Evolutionary conservation across 148 eudicot genomes (phyloP).

Genomic region (Silene conica): DNA sequence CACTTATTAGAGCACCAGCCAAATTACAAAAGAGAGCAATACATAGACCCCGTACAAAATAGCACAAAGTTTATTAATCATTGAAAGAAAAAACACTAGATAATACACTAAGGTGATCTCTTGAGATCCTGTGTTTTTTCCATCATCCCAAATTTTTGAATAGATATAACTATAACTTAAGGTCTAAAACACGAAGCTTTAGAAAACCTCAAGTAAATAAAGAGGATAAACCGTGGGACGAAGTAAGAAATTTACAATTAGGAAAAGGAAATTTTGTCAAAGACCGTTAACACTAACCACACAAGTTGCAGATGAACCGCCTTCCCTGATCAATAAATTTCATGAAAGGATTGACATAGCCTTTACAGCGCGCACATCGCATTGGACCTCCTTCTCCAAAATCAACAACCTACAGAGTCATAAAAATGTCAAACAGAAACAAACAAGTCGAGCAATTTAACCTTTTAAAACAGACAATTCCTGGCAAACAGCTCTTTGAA

Average conservation of each 20-base stretch:
- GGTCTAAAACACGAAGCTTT: neutral
- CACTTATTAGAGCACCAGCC: neutral
- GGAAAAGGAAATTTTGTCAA: neutral
- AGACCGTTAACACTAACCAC: constrained; percentile 60
- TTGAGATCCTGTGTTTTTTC: neutral
- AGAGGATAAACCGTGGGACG: neutral
- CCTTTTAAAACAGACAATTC: neutral
- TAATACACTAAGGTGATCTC: neutral
- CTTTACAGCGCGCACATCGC: constrained; percentile 99
- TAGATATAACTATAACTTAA: neutral
- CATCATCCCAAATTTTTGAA: neutral
- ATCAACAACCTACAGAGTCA: constrained; percentile 66
- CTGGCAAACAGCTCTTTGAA: neutral
- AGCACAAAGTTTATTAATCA: no score
- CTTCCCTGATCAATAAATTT: constrained; percentile 94
- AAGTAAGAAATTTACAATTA: neutral
- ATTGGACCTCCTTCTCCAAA: constrained; percentile 98
- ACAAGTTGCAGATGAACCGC: constrained; percentile 86
- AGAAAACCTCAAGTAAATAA: neutral
- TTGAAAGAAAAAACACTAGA: neutral
- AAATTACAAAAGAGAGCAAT: neutral
- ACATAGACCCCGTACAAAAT: neutral
- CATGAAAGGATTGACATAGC: constrained; percentile 96
- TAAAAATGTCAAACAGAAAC: constrained; percentile 7
- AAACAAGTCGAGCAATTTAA: neutral